Conservation (phyloP, 805 yeast genomes). For the Saturnispora saitoi region DNA sequence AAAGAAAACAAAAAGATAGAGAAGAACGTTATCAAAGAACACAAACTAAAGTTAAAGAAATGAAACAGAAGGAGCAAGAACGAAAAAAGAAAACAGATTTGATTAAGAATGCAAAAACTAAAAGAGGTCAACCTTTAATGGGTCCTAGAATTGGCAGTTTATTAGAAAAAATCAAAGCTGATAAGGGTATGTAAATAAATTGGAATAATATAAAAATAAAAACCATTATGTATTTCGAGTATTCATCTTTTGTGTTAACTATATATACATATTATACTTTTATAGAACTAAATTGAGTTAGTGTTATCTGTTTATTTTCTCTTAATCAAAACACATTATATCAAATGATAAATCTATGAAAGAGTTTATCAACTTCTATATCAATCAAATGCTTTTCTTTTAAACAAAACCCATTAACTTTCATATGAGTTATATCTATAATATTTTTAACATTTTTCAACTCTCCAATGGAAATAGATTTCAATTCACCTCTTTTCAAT, state of each 20-base stretch:
- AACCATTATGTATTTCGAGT: background rate
- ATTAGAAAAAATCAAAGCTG: constrained; percentile 61
- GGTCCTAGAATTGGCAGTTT: constrained; percentile 78
- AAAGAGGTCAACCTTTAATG: constrained; percentile 81
- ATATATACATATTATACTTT: background rate
- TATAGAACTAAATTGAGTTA: background rate
- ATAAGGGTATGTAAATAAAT: constrained; percentile 6
- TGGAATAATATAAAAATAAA: background rate
- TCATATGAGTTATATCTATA: background rate
- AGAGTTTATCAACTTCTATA: background rate
- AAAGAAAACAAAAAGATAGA: constrained; percentile 35
- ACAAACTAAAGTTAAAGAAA: constrained; percentile 23
- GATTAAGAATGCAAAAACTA: constrained; percentile 45
- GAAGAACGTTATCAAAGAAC: constrained; percentile 35
- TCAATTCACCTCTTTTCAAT: background rate
- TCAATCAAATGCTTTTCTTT: background rate
- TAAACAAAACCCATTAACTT: background rate
- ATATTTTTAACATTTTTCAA: background rate
- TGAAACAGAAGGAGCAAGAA: constrained; percentile 34
- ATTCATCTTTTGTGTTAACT: too few relatives aligned
- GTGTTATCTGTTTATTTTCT: too few relatives aligned
- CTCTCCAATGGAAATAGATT: background rate
- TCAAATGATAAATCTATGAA: constrained; percentile 3
- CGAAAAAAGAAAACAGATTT: constrained; percentile 36
- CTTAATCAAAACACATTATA: too few relatives aligned